Conservation (phyloP, 2,329 filamentous ascomycete species). For the Alternaria ventricosa region DNA sequence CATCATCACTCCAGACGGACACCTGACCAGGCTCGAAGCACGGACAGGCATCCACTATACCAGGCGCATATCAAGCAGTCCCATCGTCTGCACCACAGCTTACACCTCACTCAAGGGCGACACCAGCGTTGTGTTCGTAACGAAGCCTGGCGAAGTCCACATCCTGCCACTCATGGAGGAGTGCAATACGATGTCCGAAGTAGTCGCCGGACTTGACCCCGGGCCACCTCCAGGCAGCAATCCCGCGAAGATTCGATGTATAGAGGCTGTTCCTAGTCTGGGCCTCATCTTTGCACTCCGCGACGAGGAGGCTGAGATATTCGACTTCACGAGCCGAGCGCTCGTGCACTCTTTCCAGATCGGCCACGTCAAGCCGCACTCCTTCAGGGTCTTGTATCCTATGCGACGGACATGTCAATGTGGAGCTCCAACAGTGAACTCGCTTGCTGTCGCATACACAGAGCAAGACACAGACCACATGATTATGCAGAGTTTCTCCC, state of each 20-base stretch:
- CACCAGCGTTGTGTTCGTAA: slow-evolving; percentile 42
- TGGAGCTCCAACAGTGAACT: slow-evolving; percentile 63
- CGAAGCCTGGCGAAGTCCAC: slow-evolving; percentile 44
- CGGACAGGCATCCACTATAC: slow-evolving; percentile 48
- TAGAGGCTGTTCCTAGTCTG: slow-evolving; percentile 66
- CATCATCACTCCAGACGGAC: slow-evolving; percentile 69
- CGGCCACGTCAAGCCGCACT: slow-evolving; percentile 63
- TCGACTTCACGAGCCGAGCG: slow-evolving; percentile 64
- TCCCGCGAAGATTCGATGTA: slow-evolving; percentile 58
- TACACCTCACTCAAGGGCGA: slow-evolving; percentile 36
- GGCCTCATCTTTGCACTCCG: slow-evolving; percentile 68
- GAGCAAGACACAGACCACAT: slow-evolving; percentile 66
- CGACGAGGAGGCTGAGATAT: slow-evolving; percentile 62
- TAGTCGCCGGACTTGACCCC: slow-evolving; percentile 44
- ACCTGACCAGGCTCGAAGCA: slow-evolving; percentile 64
- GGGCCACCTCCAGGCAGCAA: slow-evolving; percentile 46
- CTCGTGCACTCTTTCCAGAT: slow-evolving; percentile 69
- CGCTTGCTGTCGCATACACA: slow-evolving; percentile 70
- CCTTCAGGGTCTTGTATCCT: slow-evolving; percentile 67
- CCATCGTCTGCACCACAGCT: slow-evolving; percentile 38
- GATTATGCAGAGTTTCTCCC: slow-evolving; percentile 68
- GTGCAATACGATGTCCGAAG: slow-evolving; percentile 36
- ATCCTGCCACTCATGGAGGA: slow-evolving; percentile 36
- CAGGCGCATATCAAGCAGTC: slow-evolving; percentile 35
- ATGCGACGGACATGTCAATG: slow-evolving; percentile 59